A percentile compares a stretch with the other conserved stretches of the same genome.
Evolutionary conservation across 352 stramenopile species (phyloP).

Genomic region (Globisporangium uncinulatum): DNA sequence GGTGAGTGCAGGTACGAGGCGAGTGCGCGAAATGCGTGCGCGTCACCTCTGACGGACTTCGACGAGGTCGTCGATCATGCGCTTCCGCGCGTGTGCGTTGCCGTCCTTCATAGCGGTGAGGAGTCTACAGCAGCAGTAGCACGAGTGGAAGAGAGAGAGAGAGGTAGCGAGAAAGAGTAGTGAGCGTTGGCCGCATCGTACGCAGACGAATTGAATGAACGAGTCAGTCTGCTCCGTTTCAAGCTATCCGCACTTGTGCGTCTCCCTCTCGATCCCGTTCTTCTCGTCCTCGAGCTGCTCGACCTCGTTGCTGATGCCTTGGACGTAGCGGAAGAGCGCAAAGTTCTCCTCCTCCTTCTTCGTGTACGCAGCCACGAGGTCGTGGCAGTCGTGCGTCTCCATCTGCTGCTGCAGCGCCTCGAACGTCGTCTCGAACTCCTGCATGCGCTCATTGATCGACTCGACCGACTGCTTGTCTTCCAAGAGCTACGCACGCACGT

Average conservation of each 20-base stretch:
- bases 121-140: constrained; percentile 19
- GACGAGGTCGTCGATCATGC: constrained; percentile 67
- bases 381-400: constrained; percentile 57
- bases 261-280: constrained; percentile 42
- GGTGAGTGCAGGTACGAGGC: background rate
- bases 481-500: constrained; percentile 29
- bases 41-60: constrained; percentile 64
- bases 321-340: constrained; percentile 71
- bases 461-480: constrained; percentile 68
- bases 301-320: constrained; percentile 74
- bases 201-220: no score
- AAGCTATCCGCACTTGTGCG: constrained; percentile 34
- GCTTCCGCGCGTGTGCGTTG: constrained; percentile 56
- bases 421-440: constrained; percentile 71
- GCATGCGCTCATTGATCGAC: constrained; percentile 62
- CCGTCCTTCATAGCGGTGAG: constrained; percentile 62
- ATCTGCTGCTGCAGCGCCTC: constrained; percentile 54
- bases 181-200: no score
- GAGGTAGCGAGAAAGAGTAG: no score
- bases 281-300: constrained; percentile 84
- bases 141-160: background rate
- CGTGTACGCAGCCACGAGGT: constrained; percentile 49
- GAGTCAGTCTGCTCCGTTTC: background rate
- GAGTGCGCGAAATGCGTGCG: no score
- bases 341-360: constrained; percentile 82